Base-by-base conservation (phyloP, 768 basidiomycete genomes). In the Amanita rimosa region DNA sequence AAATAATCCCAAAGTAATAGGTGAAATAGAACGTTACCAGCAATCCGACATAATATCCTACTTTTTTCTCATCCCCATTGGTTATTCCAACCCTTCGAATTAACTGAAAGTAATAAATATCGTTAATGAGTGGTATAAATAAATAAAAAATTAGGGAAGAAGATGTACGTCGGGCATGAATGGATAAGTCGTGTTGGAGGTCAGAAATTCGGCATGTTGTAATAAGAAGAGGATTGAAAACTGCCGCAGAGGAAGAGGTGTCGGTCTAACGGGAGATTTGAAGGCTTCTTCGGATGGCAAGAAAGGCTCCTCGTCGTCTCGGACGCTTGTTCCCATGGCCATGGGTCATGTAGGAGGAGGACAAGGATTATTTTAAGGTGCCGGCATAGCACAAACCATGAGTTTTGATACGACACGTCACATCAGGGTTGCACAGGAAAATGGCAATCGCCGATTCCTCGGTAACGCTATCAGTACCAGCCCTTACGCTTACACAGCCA, bases 31-130 rank as follows among this genome's bases (percentile, higher is more conserved):
- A 53, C 55, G 45, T 21, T n/a, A 85, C 85, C 73, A 89, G 66
- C 9, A 85, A 55, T 16, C 85, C 85, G 44, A 85, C 85, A 64
- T 86, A 86, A 59, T 85, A 81, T 38, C 83, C 85, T 9, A 88
- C 81, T 53, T 73, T 69, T 2, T 75, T 75, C 57, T 87, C 81
- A 56, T 85, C 75, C 16, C 83, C 84, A 53, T 78, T 64, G 19
- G 83, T 83, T 8, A 85, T 70, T 6, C 81, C 83, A 48, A 82
- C 68, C 57, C 79, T 77, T 17, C 78, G 76, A 48, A 82, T 75
- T 22, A 83, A 67, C 84, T 83, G 45, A n/a, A 27, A n/a, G n/a
- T n/a, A n/a, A n/a, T n/a, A n/a, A 9, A 36, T 17, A 21, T 19
- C 34, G 45, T 3, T 13, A 5, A 13, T 46, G 45, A 8, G 4